These are phyloP conservation scores for Rosa rugosa DNA, from an alignment of 306 rosid genomes.

Conservation along the genomic window DNA sequence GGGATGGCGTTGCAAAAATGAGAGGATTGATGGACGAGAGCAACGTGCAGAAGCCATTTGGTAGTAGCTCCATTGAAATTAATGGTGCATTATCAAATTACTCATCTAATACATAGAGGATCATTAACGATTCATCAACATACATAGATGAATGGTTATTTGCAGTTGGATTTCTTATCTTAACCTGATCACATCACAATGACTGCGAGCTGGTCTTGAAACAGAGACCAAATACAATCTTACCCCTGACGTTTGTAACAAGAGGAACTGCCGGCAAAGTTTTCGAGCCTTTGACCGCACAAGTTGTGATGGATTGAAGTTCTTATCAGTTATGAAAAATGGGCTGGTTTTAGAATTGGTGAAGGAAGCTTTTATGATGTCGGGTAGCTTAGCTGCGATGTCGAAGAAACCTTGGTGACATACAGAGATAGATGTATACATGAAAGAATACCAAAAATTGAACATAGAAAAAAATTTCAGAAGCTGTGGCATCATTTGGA, in stretches of 20 bases:
- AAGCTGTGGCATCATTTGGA: no score
- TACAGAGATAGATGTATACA: not conserved
- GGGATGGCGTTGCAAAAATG: slow-evolving; percentile 78
- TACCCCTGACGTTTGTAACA: not conserved
- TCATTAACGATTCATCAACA: not conserved
- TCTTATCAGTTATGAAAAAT: not conserved
- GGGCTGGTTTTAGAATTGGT: not conserved
- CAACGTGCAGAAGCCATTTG: slow-evolving; percentile 73
- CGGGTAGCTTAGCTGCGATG: not conserved
- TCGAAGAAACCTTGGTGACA: not conserved
- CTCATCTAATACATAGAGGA: slow-evolving; percentile 2
- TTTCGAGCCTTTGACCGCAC: not conserved
- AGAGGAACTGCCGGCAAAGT: not conserved
- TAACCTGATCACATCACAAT: not conserved
- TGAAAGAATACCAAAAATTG: no score
- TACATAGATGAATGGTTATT: not conserved
- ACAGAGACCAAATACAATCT: not conserved
- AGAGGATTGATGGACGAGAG: slow-evolving; percentile 65
- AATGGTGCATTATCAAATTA: slow-evolving; percentile 22
- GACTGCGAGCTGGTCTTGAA: not conserved
- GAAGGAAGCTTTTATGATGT: not conserved
- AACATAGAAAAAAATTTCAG: no score
- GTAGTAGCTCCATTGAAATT: slow-evolving; percentile 70
- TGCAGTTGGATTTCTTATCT: not conserved
- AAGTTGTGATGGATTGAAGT: not conserved